Evolutionary conservation across 148 eudicot species (phyloP).

Genomic region (Vaccinium darrowii): DNA sequence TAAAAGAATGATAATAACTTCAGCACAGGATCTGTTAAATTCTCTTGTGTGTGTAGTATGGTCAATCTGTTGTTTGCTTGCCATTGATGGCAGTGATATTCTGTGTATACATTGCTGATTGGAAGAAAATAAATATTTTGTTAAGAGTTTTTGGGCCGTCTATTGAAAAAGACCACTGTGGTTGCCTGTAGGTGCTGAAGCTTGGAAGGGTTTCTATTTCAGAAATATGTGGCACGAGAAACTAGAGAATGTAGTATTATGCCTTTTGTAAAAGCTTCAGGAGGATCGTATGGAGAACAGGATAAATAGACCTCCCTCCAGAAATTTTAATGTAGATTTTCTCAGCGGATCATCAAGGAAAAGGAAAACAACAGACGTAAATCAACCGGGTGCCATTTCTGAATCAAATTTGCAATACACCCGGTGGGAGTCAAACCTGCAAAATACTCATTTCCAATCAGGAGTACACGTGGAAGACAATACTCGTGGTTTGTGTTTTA

Average conservation of each 20-base stretch:
- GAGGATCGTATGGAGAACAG: constrained; percentile 26
- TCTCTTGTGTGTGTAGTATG: background rate
- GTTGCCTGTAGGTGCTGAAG: constrained; percentile 3
- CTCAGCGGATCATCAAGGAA: constrained; percentile 35
- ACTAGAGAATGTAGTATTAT: constrained; percentile 8
- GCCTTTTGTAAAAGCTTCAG: constrained; percentile 21
- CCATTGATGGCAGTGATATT: background rate
- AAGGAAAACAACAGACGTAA: constrained; percentile 32
- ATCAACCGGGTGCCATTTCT: constrained; percentile 22
- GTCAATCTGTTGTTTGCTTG: constrained; percentile 5
- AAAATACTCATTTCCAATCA: constrained; percentile 10
- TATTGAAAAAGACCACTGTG: background rate
- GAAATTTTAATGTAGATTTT: constrained; percentile 12
- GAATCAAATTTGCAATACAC: constrained; percentile 19
- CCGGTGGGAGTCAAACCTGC: constrained; percentile 24
- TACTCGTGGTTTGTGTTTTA: constrained; percentile 22
- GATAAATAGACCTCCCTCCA: constrained; percentile 22
- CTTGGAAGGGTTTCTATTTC: constrained; percentile 1
- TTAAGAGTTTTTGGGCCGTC: background rate
- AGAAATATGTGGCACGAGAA: constrained; percentile 20
- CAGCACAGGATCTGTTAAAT: background rate
- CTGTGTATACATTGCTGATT: background rate
- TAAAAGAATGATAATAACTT: background rate
- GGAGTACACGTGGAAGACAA: constrained; percentile 18
- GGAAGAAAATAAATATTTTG: background rate